Base-by-base conservation (phyloP, 1,284 basidiomycete species). In the Anthracocystis panici-leucophaei region DNA sequence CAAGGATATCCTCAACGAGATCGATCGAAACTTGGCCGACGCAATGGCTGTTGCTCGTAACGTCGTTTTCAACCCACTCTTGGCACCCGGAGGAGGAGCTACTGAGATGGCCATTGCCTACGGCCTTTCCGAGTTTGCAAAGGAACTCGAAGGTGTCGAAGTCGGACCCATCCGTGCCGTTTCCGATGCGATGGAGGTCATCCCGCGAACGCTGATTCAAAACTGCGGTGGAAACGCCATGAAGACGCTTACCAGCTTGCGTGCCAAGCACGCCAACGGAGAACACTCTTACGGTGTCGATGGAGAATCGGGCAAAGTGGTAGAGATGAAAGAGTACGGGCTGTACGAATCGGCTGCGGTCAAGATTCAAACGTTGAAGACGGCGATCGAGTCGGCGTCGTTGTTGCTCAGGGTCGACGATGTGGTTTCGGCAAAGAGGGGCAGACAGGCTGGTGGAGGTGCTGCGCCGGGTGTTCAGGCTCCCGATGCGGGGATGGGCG, bases 41-140 rank as follows among this genome's bases (percentile, higher is more conserved):
- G 96, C 96, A 45, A 98, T 99, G 93, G 91, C 92, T 25, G 95
- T 98, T 46, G 96, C 96, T 0, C 91, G 96, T 35, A 99, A 98
- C 82, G 96, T 95, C 44, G 92, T 97, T 66, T 98, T 99, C 88
- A 93, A 98, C 87, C 96, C 96, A 0, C 86, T 89, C 14, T 90
- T 99, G 21, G 92, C 92, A 0, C 96, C 96, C 0, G 95, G 96
- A 16, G 95, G 96, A 23, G 96, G 96, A 48, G 96, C 96, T 14
- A 97, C 94, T 1, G 96, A 99, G 88, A 97, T 99, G 94, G 96
- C 95, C 0, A 92, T 99, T 85, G 91, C 91, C 45, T 93, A 97
- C 3, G 93, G 92, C 0, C 87, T 99, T 66, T 91, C 92, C n/a
- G 90, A 91, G 41, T 93, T 92, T 86, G 93, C 93, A 25, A 89